These are phyloP conservation scores for Lentinula guzmanii DNA, from an alignment of 768 basidiomycete genomes.

Conservation along the genomic window DNA sequence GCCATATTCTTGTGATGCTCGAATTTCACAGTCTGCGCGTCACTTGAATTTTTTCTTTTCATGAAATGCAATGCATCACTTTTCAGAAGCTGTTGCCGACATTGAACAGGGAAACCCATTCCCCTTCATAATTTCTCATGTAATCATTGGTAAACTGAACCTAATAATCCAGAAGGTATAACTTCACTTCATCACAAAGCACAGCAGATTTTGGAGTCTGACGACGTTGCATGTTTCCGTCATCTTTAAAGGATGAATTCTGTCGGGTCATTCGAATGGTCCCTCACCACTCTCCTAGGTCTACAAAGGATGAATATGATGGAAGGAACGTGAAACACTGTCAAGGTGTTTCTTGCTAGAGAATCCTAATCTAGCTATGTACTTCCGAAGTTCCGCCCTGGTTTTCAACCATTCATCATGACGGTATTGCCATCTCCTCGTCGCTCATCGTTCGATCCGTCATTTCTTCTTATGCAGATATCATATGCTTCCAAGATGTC, in stretches of 20 bases:
- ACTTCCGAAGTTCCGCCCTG: neutral
- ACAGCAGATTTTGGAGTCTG: slow-evolving; percentile 1
- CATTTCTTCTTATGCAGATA: slow-evolving; percentile 10
- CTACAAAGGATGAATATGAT: slow-evolving; percentile 15
- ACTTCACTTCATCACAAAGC: slow-evolving; percentile 11
- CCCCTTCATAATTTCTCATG: slow-evolving; percentile 12
- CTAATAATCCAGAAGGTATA: slow-evolving; percentile 4
- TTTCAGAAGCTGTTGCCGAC: neutral
- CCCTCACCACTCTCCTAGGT: slow-evolving; percentile 10
- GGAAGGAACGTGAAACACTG: slow-evolving; percentile 14
- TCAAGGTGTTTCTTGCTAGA: slow-evolving; percentile 7
- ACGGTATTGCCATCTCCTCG: slow-evolving; percentile 1
- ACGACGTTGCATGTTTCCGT: no score
- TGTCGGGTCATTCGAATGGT: slow-evolving; percentile 10
- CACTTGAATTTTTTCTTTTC: slow-evolving; percentile 15
- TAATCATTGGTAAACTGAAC: slow-evolving; percentile 14
- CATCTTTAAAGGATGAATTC: no score
- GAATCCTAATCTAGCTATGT: neutral
- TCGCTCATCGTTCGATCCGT: slow-evolving; percentile 7
- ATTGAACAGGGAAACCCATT: slow-evolving; percentile 13
- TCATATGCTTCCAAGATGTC: slow-evolving; percentile 15
- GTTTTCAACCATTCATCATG: slow-evolving; percentile 6
- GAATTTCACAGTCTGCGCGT: slow-evolving; percentile 7
- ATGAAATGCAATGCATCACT: neutral
- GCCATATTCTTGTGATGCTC: neutral